Conservation (phyloP, 169 alveolate genomes). For the Plasmodium gonderi region DNA sequence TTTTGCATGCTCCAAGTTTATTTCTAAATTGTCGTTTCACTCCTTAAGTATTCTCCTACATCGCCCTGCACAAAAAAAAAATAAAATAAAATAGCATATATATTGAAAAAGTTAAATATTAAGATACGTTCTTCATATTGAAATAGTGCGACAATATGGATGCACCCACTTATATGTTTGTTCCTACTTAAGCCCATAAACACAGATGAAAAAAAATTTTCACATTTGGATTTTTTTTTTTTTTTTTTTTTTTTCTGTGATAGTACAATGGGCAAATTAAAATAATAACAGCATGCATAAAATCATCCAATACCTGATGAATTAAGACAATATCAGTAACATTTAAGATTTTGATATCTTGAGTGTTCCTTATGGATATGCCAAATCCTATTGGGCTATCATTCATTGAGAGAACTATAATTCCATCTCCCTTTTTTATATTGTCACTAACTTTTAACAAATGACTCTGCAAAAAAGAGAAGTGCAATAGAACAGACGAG, state of each 20-base stretch:
- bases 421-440: slow-evolving; percentile 73
- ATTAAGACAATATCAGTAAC: slow-evolving; percentile 57
- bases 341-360: slow-evolving; percentile 54
- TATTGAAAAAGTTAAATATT: not conserved
- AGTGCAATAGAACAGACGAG: too few relatives aligned
- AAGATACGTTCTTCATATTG: too few relatives aligned
- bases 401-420: slow-evolving; percentile 60
- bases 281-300: too few relatives aligned
- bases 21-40: slow-evolving; percentile 46
- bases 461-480: slow-evolving; percentile 39
- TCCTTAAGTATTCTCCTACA: slow-evolving; percentile 74
- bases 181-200: too few relatives aligned
- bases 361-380: slow-evolving; percentile 66
- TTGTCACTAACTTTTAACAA: slow-evolving; percentile 65
- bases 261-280: too few relatives aligned
- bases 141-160: too few relatives aligned
- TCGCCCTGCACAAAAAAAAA: slow-evolving; percentile 45
- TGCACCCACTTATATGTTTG: too few relatives aligned
- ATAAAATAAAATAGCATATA: too few relatives aligned
- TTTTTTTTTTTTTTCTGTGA: too few relatives aligned
- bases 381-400: slow-evolving; percentile 77
- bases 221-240: too few relatives aligned
- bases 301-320: slow-evolving; percentile 76
- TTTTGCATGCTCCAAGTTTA: not conserved
- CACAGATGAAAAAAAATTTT: too few relatives aligned